Evolutionary conservation across 768 basidiomycete genomes (phyloP), one percentile per base, ranked within the genome.

Genomic region (Mycena rosella): DNA sequence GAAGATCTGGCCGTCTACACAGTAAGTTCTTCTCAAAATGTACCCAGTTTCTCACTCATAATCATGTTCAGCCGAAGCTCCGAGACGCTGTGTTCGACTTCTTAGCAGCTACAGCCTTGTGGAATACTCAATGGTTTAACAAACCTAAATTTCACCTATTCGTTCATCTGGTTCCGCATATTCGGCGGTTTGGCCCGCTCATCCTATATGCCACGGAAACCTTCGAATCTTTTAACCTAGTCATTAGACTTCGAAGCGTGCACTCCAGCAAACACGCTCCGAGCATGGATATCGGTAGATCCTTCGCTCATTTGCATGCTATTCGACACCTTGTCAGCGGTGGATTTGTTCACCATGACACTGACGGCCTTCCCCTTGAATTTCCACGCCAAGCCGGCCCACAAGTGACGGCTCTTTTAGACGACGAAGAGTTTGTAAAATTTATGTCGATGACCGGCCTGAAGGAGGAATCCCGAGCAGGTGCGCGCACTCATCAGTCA

Each of bases 101-200:
- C 56, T 76, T 85, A 5, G 36, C 67, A 2, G 71, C 72, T 17
- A 77, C 79, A 0, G 78, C 76, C 2, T 64, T 29, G 5, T 79
- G 75, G 76, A 78, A 74, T 6, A 63, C 63, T 20, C 70, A 49
- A 14, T 83, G 78, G 80, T 82, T 83, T 67, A 82, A 81, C 62
- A 85, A 85, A 68, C 78, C 81, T 0, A 85, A 85, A 63, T 83
- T 84, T 64, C 83, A 85, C 52, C 73, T 84, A 20, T 38, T 84
- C 7, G 30, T 78, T 1, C 83, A 85, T 67, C 67, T 85, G 0
- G 73, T 76, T 0, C 60, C 65, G 0, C 79, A 84, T 63, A 80
- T 85, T 38, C 63, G 73, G 0, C 72, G 77, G 0, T 85, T 85
- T 75, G 83, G 82, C 0, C 84, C 81, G 22, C 80, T 81, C 0